Evolutionary conservation across 495 filamentous ascomycete genomes (phyloP).

Genomic region (Friedmanniomyces endolithicus): DNA sequence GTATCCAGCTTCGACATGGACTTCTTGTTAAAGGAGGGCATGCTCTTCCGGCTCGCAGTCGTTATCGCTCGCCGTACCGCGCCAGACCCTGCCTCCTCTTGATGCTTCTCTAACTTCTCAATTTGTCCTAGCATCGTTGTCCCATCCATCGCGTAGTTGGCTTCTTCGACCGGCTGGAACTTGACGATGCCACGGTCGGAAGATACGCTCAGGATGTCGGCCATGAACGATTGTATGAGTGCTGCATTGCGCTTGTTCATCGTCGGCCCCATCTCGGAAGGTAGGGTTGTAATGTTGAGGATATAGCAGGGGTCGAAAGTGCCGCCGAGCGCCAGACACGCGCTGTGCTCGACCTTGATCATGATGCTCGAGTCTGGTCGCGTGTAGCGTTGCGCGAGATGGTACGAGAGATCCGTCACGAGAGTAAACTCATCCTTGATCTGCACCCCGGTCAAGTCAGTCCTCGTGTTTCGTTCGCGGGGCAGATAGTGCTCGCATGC

Average conservation of each 20-base stretch:
- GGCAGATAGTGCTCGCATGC: too few relatives aligned
- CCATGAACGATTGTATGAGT: slow-evolving; percentile 58
- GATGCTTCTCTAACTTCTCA: slow-evolving; percentile 41
- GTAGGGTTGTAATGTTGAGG: slow-evolving; percentile 62
- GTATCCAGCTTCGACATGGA: slow-evolving; percentile 5
- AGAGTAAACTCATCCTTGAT: slow-evolving; percentile 57
- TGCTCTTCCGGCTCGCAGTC: slow-evolving; percentile 8
- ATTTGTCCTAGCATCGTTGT: slow-evolving; percentile 58
- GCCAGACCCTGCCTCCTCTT: slow-evolving; percentile 26
- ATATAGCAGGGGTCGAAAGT: slow-evolving; percentile 69
- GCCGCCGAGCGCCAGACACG: slow-evolving; percentile 61
- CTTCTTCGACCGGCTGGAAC: slow-evolving; percentile 56
- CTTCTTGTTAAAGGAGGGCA: slow-evolving; percentile 4
- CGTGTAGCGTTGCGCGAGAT: slow-evolving; percentile 60
- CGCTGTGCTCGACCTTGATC: slow-evolving; percentile 59
- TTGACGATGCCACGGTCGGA: slow-evolving; percentile 54
- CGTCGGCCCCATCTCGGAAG: slow-evolving; percentile 53
- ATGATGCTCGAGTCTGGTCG: slow-evolving; percentile 58
- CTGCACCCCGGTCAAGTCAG: slow-evolving; percentile 36
- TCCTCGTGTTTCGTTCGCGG: too few relatives aligned
- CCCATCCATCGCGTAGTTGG: slow-evolving; percentile 57
- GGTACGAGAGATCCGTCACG: slow-evolving; percentile 53
- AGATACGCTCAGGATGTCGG: slow-evolving; percentile 51
- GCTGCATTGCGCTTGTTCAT: slow-evolving; percentile 73
- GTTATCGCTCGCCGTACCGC: not conserved